Base-by-base conservation (phyloP, 345 rosid genomes). In the Hibiscus syriacus region DNA sequence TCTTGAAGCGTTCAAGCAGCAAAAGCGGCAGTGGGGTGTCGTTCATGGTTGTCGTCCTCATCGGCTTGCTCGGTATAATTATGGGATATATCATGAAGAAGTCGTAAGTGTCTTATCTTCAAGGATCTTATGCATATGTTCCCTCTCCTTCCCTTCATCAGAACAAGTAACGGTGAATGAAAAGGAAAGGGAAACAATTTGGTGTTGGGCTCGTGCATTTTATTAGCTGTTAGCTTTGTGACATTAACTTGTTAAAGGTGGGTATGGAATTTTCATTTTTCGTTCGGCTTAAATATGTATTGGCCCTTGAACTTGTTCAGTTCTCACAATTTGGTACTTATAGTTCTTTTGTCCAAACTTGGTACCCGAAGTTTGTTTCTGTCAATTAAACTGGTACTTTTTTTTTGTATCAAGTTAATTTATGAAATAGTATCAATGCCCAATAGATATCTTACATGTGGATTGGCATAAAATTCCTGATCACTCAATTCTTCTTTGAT, bases 41-140 rank as follows among this genome's bases (percentile, higher is more conserved):
- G 0, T 76, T 77, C 55, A 71, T 81, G 78, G 73, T 86, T 64
- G 85, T 88, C 69, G 58, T 84, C 69, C 23, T 86, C 23, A 74
- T 86, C 27, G 87, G 87, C 52, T 59, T 88, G 76, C 81, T 88
- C 0, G 87, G 94, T 73, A 58, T 88, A 66, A 27, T 88, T 45
- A 56, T 88, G 79, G 94, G 94, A 26, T 88, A 84, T 55, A 48
- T 86, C 83, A 84, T 84, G 86, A 88, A 86, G 86, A 84, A 70
- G 76, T 73, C n/a, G 86, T n/a, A 3, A 19, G 6, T 27, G 30
- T 0, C 23, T 14, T n/a, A 2, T 0, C 14, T 25, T 29, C 41
- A 27, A 49, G 10, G 2, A 49, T 49, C 23, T 49, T 20, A 23
- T 49, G 54, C 54, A 49, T 49, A 17, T 6, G 0, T 7, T 43